Conservation (phyloP, 2,329 filamentous ascomycete species). For the Teratosphaeriaceae sp. region DNA sequence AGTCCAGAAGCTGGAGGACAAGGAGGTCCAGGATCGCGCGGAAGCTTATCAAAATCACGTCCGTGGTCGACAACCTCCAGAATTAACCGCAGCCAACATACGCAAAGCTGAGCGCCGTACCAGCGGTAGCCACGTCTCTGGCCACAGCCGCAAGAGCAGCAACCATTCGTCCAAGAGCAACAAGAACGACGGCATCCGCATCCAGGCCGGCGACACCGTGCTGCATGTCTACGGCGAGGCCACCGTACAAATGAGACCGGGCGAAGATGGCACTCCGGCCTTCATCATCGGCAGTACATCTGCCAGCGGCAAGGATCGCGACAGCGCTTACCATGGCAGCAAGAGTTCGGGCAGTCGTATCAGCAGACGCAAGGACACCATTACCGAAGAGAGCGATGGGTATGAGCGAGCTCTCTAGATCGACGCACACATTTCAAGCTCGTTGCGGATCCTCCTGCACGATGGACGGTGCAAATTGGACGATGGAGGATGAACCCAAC, state of each 20-base stretch:
- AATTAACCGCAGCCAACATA: slow-evolving; percentile 26
- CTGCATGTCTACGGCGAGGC: slow-evolving; percentile 23
- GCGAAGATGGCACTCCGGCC: slow-evolving; percentile 19
- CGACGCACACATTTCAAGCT: background rate
- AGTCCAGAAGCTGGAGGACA: slow-evolving; percentile 13
- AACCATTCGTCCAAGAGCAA: slow-evolving; percentile 14
- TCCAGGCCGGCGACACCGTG: slow-evolving; percentile 20
- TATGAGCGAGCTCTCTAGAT: background rate
- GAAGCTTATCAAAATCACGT: slow-evolving; percentile 22
- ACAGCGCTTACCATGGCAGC: slow-evolving; percentile 18
- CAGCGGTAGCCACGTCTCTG: slow-evolving; percentile 14
- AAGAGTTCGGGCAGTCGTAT: slow-evolving; percentile 18
- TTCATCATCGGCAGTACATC: slow-evolving; percentile 16
- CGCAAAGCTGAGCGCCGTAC: slow-evolving; percentile 14
- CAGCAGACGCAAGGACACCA: slow-evolving; percentile 12
- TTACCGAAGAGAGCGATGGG: slow-evolving; percentile 19
- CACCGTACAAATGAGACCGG: slow-evolving; percentile 18
- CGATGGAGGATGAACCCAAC: too few relatives aligned
- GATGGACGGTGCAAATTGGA: background rate
- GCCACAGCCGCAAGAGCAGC: slow-evolving; percentile 20
- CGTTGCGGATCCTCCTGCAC: background rate
- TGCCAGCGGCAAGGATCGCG: slow-evolving; percentile 5
- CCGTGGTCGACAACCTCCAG: slow-evolving; percentile 14
- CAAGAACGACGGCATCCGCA: slow-evolving; percentile 18
- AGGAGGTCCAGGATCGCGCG: slow-evolving; percentile 14